Conservation (phyloP, 106 monocot genomes). For the Posidonia australis region DNA sequence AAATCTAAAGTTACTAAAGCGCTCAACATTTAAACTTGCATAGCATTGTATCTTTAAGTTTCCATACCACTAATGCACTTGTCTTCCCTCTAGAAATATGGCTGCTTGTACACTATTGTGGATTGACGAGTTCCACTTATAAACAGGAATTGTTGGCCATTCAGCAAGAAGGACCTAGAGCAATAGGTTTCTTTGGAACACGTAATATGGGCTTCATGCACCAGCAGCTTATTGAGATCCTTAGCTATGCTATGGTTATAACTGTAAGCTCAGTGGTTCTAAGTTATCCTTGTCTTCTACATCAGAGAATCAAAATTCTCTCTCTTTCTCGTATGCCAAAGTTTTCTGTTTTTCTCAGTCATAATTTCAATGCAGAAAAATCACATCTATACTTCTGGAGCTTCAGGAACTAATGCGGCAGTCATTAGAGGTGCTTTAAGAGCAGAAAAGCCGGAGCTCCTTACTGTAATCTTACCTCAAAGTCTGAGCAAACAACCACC, state of each 20-base stretch:
- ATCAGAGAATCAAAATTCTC: background rate
- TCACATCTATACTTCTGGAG: constrained; percentile 94
- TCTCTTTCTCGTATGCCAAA: background rate
- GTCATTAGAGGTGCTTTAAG: constrained; percentile 94
- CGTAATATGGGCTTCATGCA: constrained; percentile 99
- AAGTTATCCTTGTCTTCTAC: background rate
- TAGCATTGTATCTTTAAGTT: background rate
- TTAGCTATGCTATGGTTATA: constrained; percentile 98
- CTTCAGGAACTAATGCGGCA: constrained; percentile 96
- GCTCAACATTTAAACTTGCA: no score
- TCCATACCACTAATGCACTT: background rate
- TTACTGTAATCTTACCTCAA: constrained; percentile 95
- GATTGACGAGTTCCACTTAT: background rate
- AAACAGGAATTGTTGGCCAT: constrained; percentile 89
- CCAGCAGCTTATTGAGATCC: constrained; percentile 95
- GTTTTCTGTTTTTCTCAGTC: background rate
- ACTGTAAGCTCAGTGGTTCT: constrained; percentile 44
- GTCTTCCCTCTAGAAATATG: background rate
- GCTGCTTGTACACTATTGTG: background rate
- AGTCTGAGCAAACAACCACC: constrained; percentile 81
- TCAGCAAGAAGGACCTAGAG: constrained; percentile 89
- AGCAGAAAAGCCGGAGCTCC: constrained; percentile 86
- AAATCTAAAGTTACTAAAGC: no score
- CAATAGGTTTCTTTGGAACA: constrained; percentile 98
- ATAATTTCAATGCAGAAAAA: constrained; percentile 55